phyloP scores from a whole-genome alignment of 805 yeast genomes.

The Candida wancherniae region DNA sequence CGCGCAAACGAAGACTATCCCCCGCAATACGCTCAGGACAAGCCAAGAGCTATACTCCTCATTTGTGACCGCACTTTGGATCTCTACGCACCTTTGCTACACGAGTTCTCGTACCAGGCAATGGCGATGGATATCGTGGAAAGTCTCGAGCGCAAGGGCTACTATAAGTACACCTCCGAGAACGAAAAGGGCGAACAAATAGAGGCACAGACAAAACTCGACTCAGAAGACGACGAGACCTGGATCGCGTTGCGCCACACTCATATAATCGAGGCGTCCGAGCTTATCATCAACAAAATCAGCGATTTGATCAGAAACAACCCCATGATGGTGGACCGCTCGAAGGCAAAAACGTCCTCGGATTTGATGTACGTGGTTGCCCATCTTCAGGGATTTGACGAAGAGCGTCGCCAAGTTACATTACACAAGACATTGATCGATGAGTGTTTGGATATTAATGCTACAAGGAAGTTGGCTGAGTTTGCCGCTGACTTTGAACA shows the following conservation, averaged over 20 bases:
- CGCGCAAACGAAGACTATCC: conserved; percentile 60
- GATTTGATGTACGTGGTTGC: conserved; percentile 76
- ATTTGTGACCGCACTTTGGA: conserved; percentile 84
- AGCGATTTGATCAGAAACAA: conserved; percentile 65
- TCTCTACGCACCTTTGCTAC: conserved; percentile 74
- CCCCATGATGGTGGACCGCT: conserved; percentile 68
- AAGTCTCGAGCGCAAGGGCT: conserved; percentile 37
- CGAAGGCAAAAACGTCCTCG: conserved; percentile 57
- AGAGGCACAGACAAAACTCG: conserved; percentile 37
- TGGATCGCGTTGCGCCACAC: conserved; percentile 69
- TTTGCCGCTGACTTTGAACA: conserved; percentile 81
- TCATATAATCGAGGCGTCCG: conserved; percentile 73
- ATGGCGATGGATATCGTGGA: conserved; percentile 74
- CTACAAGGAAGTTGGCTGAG: conserved; percentile 56
- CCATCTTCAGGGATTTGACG: conserved; percentile 61
- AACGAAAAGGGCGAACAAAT: conserved; percentile 42
- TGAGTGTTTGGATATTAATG: conserved; percentile 58
- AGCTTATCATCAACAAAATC: conserved; percentile 51
- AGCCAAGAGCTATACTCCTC: conserved; percentile 69
- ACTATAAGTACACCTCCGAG: conserved; percentile 51
- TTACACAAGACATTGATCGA: conserved; percentile 60
- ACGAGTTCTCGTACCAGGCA: conserved; percentile 88
- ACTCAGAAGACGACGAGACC: conserved; percentile 61
- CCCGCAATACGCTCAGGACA: conserved; percentile 46
- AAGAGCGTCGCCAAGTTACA: conserved; percentile 55